These are phyloP conservation scores for Debaryomyces singareniensis DNA, from an alignment of 1,139 yeast genomes.

Conservation along the genomic window DNA sequence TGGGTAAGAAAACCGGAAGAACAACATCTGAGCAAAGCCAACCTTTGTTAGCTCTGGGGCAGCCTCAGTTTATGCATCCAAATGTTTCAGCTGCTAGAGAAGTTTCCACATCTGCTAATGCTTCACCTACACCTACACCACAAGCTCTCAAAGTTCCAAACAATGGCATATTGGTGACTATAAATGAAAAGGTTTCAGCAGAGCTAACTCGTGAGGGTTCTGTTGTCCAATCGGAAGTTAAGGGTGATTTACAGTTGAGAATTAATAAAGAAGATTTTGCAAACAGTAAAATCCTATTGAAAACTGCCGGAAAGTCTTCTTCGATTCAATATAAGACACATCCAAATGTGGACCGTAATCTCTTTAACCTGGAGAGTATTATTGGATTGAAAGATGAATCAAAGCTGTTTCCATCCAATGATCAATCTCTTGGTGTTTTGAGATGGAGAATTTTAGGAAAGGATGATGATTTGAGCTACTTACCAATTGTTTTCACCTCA, in stretches of 20 bases:
- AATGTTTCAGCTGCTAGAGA: constrained; percentile 5
- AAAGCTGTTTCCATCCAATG: constrained; percentile 86
- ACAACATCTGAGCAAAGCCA: constrained; percentile 28
- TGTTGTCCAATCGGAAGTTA: constrained; percentile 65
- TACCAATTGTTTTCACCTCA: constrained; percentile 74
- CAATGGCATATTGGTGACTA: constrained; percentile 72
- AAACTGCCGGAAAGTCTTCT: constrained; percentile 37
- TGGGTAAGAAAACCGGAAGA: constrained; percentile 57
- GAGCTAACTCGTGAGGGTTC: constrained; percentile 82
- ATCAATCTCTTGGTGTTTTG: constrained; percentile 82
- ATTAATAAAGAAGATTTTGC: constrained; percentile 69
- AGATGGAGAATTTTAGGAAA: constrained; percentile 79
- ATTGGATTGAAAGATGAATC: constrained; percentile 72
- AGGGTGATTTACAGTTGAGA: constrained; percentile 87
- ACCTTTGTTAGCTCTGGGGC: constrained; percentile 33
- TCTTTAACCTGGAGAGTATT: constrained; percentile 50
- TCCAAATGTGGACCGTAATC: constrained; percentile 84
- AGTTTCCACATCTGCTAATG: constrained; percentile 4
- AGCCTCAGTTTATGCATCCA: constrained; percentile 16
- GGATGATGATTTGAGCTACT: constrained; percentile 48
- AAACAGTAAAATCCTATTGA: constrained; percentile 55
- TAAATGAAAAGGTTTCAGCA: constrained; percentile 75
- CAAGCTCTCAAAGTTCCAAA: constrained; percentile 36
- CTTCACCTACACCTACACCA: constrained; percentile 18
- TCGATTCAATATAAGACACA: constrained; percentile 83